Evolutionary conservation across 2,329 filamentous ascomycete species (phyloP).

Genomic region (Coleophoma eucalyptorum): DNA sequence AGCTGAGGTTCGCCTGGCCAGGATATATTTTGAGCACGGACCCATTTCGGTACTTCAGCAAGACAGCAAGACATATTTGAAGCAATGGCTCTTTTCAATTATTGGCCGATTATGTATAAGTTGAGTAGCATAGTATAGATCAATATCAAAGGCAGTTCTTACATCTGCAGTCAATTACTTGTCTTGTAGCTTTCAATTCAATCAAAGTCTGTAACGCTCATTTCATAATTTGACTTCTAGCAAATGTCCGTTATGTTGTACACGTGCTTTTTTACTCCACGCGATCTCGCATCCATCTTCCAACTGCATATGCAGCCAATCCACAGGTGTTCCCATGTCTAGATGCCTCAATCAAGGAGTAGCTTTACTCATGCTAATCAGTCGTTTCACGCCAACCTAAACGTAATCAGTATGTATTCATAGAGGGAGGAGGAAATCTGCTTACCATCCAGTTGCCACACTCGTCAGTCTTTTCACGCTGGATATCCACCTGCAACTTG

Average conservation of each 20-base stretch:
- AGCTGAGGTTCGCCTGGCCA: not conserved
- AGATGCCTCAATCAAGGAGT: conserved; percentile 43
- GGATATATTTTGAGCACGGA: not conserved
- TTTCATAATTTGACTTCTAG: not conserved
- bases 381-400: conserved; percentile 70
- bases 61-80: not conserved
- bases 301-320: no score
- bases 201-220: no score
- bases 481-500: conserved; percentile 69
- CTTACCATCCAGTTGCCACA: conserved; percentile 86
- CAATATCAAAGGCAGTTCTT: no score
- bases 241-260: not conserved
- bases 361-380: conserved; percentile 76
- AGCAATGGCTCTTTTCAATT: no score
- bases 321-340: no score
- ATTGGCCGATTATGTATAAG: no score
- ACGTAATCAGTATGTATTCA: conserved; percentile 33
- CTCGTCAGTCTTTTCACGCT: conserved; percentile 73
- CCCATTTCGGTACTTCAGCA: not conserved
- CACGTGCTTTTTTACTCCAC: conserved; percentile 1
- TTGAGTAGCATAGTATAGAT: no score
- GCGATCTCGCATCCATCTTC: no score
- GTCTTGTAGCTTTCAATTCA: no score
- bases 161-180: no score
- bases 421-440: conserved; percentile 11